These are phyloP conservation scores for Xerophyta viscosa DNA, from an alignment of 106 monocot genomes.

Conservation along the genomic window DNA sequence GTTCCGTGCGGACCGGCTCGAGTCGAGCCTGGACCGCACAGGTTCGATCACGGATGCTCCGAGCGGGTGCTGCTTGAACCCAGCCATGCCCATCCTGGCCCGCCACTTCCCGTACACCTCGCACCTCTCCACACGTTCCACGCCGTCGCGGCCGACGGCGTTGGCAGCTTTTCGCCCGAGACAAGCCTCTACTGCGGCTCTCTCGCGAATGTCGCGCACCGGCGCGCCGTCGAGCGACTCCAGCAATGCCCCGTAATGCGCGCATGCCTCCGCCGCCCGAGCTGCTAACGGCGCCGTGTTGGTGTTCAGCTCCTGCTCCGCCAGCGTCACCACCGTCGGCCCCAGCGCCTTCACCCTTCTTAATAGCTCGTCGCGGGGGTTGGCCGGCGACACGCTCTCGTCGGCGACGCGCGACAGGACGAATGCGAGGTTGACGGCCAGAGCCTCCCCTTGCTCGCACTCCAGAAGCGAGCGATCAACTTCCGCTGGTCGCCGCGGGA, in stretches of 20 bases:
- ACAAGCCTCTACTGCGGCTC: slow-evolving; percentile 37
- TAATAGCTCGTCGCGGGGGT: slow-evolving; percentile 76
- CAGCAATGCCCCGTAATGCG: slow-evolving; percentile 50
- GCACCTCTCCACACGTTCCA: slow-evolving; percentile 57
- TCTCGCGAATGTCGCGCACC: slow-evolving; percentile 24
- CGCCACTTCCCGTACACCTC: slow-evolving; percentile 87
- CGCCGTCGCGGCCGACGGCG: slow-evolving; percentile 44
- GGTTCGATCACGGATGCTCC: slow-evolving; percentile 24
- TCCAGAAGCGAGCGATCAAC: slow-evolving; percentile 29
- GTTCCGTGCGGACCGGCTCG: slow-evolving; percentile 11
- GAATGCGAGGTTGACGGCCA: slow-evolving; percentile 68
- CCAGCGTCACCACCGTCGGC: slow-evolving; percentile 43
- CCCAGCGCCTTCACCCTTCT: slow-evolving; percentile 43
- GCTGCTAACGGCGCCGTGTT: slow-evolving; percentile 65
- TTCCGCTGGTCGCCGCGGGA: slow-evolving; percentile 21
- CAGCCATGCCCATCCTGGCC: slow-evolving; percentile 75
- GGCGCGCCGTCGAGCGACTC: slow-evolving; percentile 48
- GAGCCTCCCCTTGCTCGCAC: slow-evolving; percentile 56
- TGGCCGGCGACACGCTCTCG: slow-evolving; percentile 77
- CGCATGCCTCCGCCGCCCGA: slow-evolving; percentile 55
- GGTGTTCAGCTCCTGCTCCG: slow-evolving; percentile 71
- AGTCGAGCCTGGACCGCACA: slow-evolving; percentile 20
- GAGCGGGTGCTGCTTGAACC: slow-evolving; percentile 26
- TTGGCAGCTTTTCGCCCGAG: slow-evolving; percentile 47
- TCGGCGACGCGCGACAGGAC: slow-evolving; percentile 54